A percentile compares a stretch with the other conserved stretches of the same genome.
Conservation (phyloP, 306 rosid genomes). For the Cicer bijugum region DNA sequence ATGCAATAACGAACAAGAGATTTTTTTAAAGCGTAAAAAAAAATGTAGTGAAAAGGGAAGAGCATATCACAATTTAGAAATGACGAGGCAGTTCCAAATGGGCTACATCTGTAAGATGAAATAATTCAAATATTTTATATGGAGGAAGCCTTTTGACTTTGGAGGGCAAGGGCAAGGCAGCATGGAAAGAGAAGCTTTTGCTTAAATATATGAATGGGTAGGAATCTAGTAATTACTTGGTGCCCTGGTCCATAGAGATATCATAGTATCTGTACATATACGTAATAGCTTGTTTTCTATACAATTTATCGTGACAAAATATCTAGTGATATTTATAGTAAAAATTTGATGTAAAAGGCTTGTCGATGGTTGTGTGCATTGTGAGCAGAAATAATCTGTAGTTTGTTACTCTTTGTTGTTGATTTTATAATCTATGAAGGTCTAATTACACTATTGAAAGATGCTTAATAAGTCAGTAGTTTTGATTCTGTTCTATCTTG, state of each 20-base stretch:
- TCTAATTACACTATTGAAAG: conserved; percentile 35
- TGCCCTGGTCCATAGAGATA: conserved; percentile 5
- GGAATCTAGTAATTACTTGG: conserved; percentile 18
- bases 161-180: neutral
- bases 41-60: neutral
- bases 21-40: neutral
- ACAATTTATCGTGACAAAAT: neutral
- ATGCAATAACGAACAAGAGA: neutral
- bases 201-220: conserved; percentile 11
- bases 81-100: neutral
- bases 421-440: conserved; percentile 19
- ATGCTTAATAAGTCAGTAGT: conserved; percentile 21
- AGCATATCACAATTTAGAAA: conserved; percentile 24
- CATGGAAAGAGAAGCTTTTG: conserved; percentile 2
- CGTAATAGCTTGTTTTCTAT: neutral
- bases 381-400: conserved; percentile 18
- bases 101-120: neutral
- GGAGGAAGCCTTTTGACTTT: neutral
- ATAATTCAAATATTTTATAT: neutral
- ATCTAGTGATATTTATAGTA: neutral
- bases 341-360: conserved; percentile 21
- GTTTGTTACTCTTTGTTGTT: conserved; percentile 10
- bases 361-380: neutral
- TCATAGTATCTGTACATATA: neutral
- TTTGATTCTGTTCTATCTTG: conserved; percentile 45